Evolutionary conservation across 352 stramenopile genomes (phyloP).

Genomic region (Blastocystis sp.): DNA sequence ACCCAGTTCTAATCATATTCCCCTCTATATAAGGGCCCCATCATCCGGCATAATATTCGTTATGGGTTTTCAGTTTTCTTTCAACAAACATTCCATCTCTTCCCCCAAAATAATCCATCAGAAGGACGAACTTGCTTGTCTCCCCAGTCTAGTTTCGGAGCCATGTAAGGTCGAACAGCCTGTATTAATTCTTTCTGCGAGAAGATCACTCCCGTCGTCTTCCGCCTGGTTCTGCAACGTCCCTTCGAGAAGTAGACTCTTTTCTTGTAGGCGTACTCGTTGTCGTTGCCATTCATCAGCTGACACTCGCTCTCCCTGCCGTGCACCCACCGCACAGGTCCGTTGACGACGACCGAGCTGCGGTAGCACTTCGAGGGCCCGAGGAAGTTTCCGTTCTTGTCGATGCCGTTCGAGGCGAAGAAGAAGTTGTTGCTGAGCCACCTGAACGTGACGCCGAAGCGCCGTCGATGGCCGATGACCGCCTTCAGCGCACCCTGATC

Average conservation of each 20-base stretch:
- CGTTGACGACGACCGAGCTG: neutral
- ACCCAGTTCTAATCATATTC: neutral
- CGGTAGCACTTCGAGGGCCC: neutral
- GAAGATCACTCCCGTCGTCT: neutral
- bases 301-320: neutral
- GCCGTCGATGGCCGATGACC: neutral
- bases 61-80: neutral
- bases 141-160: neutral
- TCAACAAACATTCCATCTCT: neutral
- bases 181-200: neutral
- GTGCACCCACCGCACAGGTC: neutral
- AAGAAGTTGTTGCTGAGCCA: constrained; percentile 45
- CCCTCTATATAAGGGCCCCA: neutral
- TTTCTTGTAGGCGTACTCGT: neutral
- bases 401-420: neutral
- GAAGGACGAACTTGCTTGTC: neutral
- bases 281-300: neutral
- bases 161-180: neutral
- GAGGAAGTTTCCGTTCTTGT: neutral
- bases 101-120: neutral
- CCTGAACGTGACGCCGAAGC: neutral
- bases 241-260: neutral
- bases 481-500: neutral
- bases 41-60: neutral
- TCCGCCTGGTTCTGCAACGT: neutral